Percentiles rank a stretch among this genome's conserved stretches.
phyloP scores from a whole-genome alignment of 768 basidiomycete species.

The Leucocoprinus sp. region DNA sequence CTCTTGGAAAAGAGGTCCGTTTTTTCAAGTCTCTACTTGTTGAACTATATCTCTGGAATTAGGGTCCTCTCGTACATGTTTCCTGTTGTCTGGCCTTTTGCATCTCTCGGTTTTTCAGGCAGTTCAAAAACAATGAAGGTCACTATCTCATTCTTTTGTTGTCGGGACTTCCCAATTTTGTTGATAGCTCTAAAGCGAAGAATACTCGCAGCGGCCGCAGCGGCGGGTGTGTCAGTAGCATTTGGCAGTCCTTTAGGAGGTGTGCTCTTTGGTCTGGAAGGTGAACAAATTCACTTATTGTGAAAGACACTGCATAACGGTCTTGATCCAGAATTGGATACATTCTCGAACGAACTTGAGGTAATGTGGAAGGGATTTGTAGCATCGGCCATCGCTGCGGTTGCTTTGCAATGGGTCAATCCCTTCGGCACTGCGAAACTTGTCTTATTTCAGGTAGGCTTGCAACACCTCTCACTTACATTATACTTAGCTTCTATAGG shows the following conservation, averaged over 20 bases:
- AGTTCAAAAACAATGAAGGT: constrained; percentile 78
- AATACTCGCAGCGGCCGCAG: constrained; percentile 73
- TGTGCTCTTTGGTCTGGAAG: constrained; percentile 79
- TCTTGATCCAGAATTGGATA: constrained; percentile 45
- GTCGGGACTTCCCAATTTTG: not conserved
- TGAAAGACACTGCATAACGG: not conserved
- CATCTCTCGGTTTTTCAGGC: constrained; percentile 54
- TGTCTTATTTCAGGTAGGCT: constrained; percentile 62
- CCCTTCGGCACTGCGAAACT: constrained; percentile 83
- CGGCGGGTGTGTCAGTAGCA: constrained; percentile 82
- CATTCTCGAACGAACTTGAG: constrained; percentile 64
- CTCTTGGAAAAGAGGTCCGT: constrained; percentile 72
- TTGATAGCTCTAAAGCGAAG: constrained; percentile 67
- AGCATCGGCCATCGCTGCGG: constrained; percentile 79
- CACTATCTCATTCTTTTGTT: not conserved
- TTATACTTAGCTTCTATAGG: constrained; percentile 23
- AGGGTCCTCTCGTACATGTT: constrained; percentile 84
- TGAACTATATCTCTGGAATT: constrained; percentile 1
- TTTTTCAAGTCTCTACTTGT: constrained; percentile 4
- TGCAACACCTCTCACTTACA: not conserved
- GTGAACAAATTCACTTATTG: constrained; percentile 17
- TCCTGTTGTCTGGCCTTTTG: constrained; percentile 75
- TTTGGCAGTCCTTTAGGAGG: constrained; percentile 85
- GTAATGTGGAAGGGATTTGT: constrained; percentile 87
- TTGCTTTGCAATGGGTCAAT: constrained; percentile 76